Base-by-base conservation (phyloP, 306 rosid species). In the Vachellia pachyceras region DNA sequence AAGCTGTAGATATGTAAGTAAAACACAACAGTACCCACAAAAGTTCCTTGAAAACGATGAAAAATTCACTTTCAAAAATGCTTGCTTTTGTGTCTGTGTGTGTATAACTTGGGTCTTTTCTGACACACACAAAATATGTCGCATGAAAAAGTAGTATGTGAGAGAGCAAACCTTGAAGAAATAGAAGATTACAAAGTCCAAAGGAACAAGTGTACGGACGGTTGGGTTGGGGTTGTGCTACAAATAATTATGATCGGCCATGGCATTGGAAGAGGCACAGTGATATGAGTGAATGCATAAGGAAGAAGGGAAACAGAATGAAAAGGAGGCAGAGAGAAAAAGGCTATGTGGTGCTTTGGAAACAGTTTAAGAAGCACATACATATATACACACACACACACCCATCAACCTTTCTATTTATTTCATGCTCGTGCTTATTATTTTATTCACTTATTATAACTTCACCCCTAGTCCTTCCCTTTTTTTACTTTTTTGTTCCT, bases 261-360 rank as follows among this genome's bases (percentile, higher is more conserved):
- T 77, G 82, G 79, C 75, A 39, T 63, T 67, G 80, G 75, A 73
- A 75, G 37, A 40, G 10, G 45, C 33, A 29, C 33, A 7, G n/a
- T 13, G 20, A 14, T 6, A 64, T 36, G 37, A 22, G 36, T 36
- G 37, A 22, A 18, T 10, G 68, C 77, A 60, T 23, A 78, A 69
- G 79, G 83, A 61, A 77, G 82, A 75, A 50, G 78, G 72, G 72
- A 75, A 6, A 22, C 39, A 47, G 35, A 7, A 64, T 44, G 33
- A 22, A 47, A 41, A 11, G 57, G 52, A 20, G 10, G 13, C n/a
- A 23, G 10, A 69, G 55, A 44, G 45, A 10, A 36, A 7, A 29
- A 3, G 15, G 18, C 15, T 52, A 52, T 10, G 65, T n/a, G 72
- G 55, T 5, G 85, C 79, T 63, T 44, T 29, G 81, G 85, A n/a